Conservation (phyloP, 2,329 filamentous ascomycete species). For the Neonectria neomacrospora region DNA sequence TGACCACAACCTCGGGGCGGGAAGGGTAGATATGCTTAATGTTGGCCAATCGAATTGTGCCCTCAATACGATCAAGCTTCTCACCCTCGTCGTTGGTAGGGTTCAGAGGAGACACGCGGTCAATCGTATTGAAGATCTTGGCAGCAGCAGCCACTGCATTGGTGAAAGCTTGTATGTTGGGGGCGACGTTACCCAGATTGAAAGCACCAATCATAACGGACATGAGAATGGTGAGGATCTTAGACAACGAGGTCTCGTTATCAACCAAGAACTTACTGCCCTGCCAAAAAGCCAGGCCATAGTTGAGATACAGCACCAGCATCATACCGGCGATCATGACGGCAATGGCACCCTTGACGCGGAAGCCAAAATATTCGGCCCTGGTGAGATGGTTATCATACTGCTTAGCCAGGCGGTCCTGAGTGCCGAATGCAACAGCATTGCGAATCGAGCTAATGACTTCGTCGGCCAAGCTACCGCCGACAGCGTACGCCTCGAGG, state of each 20-base stretch:
- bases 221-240: constrained; percentile 87
- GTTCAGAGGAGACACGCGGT: constrained; percentile 86
- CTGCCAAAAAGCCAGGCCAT: constrained; percentile 89
- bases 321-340: constrained; percentile 88
- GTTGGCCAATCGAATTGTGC: constrained; percentile 81
- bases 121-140: constrained; percentile 95
- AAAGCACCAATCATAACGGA: constrained; percentile 94
- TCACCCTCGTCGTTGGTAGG: constrained; percentile 76
- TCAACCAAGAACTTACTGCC: constrained; percentile 79
- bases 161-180: constrained; percentile 87
- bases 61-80: constrained; percentile 77
- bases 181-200: constrained; percentile 86
- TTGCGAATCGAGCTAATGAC: constrained; percentile 94
- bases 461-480: constrained; percentile 91
- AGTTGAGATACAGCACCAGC: constrained; percentile 85
- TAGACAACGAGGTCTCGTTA: constrained; percentile 72
- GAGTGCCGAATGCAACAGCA: constrained; percentile 90
- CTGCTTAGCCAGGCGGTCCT: constrained; percentile 87
- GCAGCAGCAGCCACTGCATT: constrained; percentile 83
- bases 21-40: constrained; percentile 96
- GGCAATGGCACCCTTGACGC: constrained; percentile 77
- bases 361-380: constrained; percentile 81
- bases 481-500: constrained; percentile 81
- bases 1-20: constrained; percentile 87
- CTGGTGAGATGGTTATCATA: constrained; percentile 80